Conservation (phyloP, 257 asterid species). For the Gentiana macrophylla region DNA sequence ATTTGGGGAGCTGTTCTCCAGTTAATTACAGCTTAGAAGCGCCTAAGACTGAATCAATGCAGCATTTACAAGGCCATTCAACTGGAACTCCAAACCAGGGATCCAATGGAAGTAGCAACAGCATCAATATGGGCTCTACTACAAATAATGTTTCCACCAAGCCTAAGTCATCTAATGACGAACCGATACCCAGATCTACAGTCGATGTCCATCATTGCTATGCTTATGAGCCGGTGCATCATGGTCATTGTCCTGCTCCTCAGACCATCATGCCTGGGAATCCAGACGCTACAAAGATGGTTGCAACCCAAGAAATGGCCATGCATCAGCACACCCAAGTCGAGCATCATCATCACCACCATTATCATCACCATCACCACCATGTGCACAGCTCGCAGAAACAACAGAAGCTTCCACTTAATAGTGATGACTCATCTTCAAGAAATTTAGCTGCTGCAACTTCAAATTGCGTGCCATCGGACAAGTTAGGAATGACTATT, state of each 20-base stretch:
- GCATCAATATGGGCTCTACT: conserved; percentile 43
- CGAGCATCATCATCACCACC: conserved; percentile 32
- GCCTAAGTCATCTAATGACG: conserved; percentile 19
- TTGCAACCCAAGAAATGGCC: conserved; percentile 15
- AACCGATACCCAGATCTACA: background rate
- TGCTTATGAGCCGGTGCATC: conserved; percentile 25
- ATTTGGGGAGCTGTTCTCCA: conserved; percentile 38
- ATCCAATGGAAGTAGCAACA: conserved; percentile 41
- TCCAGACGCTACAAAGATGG: conserved; percentile 16
- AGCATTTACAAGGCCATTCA: conserved; percentile 25
- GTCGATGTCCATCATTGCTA: conserved; percentile 17
- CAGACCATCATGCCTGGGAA: conserved; percentile 14
- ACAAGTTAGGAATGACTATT: conserved; percentile 11
- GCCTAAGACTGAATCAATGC: conserved; percentile 29
- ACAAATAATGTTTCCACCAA: conserved; percentile 27
- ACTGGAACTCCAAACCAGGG: conserved; percentile 31
- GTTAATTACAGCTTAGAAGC: conserved; percentile 31
- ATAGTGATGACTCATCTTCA: conserved; percentile 15
- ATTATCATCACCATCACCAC: conserved; percentile 37
- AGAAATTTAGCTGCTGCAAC: conserved; percentile 11
- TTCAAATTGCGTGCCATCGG: conserved; percentile 18
- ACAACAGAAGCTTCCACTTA: conserved; percentile 23
- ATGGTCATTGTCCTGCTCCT: conserved; percentile 16
- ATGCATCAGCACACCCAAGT: conserved; percentile 29
- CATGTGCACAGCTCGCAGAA: conserved; percentile 29